phyloP scores from a whole-genome alignment of 192 early-diverging fungal genomes.

The Coemansia umbellata region DNA sequence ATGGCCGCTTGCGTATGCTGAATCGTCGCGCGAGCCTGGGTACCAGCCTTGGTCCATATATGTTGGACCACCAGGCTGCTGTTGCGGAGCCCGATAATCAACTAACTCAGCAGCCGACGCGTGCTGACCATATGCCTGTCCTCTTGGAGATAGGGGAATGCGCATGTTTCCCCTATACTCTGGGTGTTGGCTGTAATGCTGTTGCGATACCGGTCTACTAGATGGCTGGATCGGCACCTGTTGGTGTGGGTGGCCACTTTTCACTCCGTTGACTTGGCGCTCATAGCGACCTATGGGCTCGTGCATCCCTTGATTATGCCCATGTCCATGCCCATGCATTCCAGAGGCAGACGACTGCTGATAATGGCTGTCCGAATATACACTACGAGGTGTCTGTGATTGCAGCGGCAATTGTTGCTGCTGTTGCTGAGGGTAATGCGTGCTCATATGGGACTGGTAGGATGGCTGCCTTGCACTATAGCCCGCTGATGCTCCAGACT shows the following conservation, averaged over 20 bases:
- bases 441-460: too few relatives aligned
- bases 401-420: constrained; percentile 6
- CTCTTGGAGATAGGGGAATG: neutral
- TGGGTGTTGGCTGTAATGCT: neutral
- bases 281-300: neutral
- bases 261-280: neutral
- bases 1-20: constrained; percentile 1
- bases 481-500: too few relatives aligned
- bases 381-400: neutral
- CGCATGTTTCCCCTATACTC: neutral
- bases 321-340: neutral
- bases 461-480: too few relatives aligned
- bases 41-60: constrained; percentile 8
- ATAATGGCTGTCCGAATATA: constrained; percentile 1
- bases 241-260: neutral
- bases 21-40: neutral
- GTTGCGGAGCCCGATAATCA: neutral
- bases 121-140: neutral
- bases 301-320: neutral
- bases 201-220: neutral
- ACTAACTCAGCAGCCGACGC: neutral
- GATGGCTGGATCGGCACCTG: neutral
- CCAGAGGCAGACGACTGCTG: neutral
- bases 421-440: neutral
- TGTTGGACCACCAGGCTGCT: neutral